Conservation (phyloP, 306 rosid species). For the Cercis canadensis region DNA sequence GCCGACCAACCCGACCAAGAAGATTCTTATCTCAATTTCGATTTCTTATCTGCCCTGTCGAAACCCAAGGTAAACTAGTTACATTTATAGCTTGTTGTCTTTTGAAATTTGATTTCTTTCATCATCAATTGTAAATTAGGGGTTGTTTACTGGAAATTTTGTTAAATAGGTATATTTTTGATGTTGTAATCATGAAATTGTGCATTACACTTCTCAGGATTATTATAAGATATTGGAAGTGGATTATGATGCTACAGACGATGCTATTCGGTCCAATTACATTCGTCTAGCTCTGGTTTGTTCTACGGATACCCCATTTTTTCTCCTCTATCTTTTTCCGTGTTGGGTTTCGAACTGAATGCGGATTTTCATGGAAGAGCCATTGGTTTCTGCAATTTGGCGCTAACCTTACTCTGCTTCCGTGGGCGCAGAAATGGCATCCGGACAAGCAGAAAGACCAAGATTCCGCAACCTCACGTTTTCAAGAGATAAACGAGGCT, state of each 20-base stretch:
- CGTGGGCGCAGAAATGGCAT: constrained; percentile 84
- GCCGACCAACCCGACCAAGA: constrained; percentile 54
- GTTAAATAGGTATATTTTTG: not conserved
- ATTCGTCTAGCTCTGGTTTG: constrained; percentile 91
- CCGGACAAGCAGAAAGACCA: constrained; percentile 88
- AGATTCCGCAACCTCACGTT: constrained; percentile 67
- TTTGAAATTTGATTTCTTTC: not conserved
- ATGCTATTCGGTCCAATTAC: constrained; percentile 83
- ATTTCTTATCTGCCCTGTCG: constrained; percentile 63
- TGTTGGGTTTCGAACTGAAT: not conserved
- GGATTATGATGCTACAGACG: constrained; percentile 89
- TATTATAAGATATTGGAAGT: constrained; percentile 88
- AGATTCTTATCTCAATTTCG: constrained; percentile 61
- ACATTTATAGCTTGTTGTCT: not conserved
- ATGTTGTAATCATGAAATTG: not conserved
- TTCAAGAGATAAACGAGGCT: constrained; percentile 95
- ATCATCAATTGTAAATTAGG: not conserved
- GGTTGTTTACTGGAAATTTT: not conserved
- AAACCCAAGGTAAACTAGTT: constrained; percentile 68
- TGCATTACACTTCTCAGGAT: constrained; percentile 53
- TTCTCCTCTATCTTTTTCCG: not conserved
- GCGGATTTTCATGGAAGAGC: not conserved
- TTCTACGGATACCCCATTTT: constrained; percentile 29
- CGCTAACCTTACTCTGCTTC: constrained; percentile 11
- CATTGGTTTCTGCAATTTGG: not conserved